Evolutionary conservation across 2,329 filamentous ascomycete genomes (phyloP).

Genomic region (Hypoxylon sp.): DNA sequence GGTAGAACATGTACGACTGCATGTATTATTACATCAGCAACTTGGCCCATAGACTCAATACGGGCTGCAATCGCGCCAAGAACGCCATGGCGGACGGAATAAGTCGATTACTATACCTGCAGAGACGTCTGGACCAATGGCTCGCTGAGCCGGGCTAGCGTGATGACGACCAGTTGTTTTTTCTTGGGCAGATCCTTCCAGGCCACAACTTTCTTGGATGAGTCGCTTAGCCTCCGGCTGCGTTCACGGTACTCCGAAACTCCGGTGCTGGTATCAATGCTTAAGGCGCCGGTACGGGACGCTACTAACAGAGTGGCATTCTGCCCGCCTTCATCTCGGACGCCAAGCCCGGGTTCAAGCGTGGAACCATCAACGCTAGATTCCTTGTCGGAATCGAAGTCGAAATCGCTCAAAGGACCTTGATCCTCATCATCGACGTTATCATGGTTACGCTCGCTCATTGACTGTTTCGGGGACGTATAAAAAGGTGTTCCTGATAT

Average conservation of each 20-base stretch:
- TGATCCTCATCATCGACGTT: slow-evolving; percentile 36
- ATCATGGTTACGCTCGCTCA: slow-evolving; percentile 37
- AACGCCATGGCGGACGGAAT: not conserved
- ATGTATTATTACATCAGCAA: slow-evolving; percentile 38
- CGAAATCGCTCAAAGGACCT: slow-evolving; percentile 40
- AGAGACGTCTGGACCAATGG: slow-evolving; percentile 85
- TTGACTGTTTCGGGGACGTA: slow-evolving; percentile 30
- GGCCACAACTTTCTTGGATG: slow-evolving; percentile 44
- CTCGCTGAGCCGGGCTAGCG: slow-evolving; percentile 83
- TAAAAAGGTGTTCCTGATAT: not conserved
- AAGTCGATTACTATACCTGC: slow-evolving; percentile 56
- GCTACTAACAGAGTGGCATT: slow-evolving; percentile 27
- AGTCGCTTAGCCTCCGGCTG: slow-evolving; percentile 20
- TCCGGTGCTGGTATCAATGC: slow-evolving; percentile 30
- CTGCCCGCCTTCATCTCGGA: slow-evolving; percentile 35
- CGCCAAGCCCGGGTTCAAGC: slow-evolving; percentile 30
- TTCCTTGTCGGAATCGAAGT: slow-evolving; percentile 40
- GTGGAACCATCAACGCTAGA: slow-evolving; percentile 14
- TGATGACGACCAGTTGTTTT: slow-evolving; percentile 82
- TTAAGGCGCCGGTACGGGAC: slow-evolving; percentile 34
- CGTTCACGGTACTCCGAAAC: slow-evolving; percentile 3
- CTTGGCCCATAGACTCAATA: not conserved
- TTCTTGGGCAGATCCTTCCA: slow-evolving; percentile 75
- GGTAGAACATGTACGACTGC: slow-evolving; percentile 87
- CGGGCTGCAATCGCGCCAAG: not conserved